Conservation (phyloP, 2,329 filamentous ascomycete species). For the Pyricularia pennisetigena region DNA sequence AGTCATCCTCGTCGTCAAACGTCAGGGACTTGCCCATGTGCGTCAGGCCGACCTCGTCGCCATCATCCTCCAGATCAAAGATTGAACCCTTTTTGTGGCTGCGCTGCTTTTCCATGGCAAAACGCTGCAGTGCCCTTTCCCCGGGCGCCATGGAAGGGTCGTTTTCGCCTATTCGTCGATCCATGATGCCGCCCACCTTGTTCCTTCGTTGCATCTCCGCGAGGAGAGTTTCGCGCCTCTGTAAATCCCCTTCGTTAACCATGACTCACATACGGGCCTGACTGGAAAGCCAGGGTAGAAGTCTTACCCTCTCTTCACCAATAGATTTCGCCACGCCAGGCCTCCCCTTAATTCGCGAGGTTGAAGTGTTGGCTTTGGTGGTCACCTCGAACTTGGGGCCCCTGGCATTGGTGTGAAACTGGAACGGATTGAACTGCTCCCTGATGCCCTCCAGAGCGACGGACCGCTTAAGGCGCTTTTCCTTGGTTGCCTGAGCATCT, state of each 20-base stretch:
- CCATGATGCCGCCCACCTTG: slow-evolving; percentile 85
- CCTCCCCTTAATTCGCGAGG: slow-evolving; percentile 56
- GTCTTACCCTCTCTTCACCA: slow-evolving; percentile 70
- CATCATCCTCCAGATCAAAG: slow-evolving; percentile 86
- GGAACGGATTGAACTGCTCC: slow-evolving; percentile 96
- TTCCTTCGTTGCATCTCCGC: slow-evolving; percentile 82
- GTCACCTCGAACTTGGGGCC: slow-evolving; percentile 81
- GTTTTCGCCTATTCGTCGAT: slow-evolving; percentile 91
- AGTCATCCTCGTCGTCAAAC: slow-evolving; percentile 65
- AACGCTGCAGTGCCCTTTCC: slow-evolving; percentile 84
- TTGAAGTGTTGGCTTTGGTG: slow-evolving; percentile 44
- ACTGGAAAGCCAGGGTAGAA: neutral
- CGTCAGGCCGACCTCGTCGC: slow-evolving; percentile 62
- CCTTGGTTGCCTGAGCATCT: slow-evolving; percentile 52
- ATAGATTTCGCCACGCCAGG: slow-evolving; percentile 78
- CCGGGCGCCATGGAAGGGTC: slow-evolving; percentile 90
- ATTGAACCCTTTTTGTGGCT: slow-evolving; percentile 66
- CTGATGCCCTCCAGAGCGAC: slow-evolving; percentile 77
- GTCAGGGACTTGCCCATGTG: slow-evolving; percentile 71
- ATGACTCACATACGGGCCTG: neutral
- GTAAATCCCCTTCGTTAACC: slow-evolving; percentile 4
- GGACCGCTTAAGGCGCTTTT: slow-evolving; percentile 68
- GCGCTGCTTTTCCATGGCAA: slow-evolving; percentile 76
- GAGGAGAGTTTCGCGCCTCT: slow-evolving; percentile 75
- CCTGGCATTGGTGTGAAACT: slow-evolving; percentile 70